These are phyloP conservation scores for Phytophthora sansomeana DNA, from an alignment of 352 stramenopile genomes.

Conservation along the genomic window DNA sequence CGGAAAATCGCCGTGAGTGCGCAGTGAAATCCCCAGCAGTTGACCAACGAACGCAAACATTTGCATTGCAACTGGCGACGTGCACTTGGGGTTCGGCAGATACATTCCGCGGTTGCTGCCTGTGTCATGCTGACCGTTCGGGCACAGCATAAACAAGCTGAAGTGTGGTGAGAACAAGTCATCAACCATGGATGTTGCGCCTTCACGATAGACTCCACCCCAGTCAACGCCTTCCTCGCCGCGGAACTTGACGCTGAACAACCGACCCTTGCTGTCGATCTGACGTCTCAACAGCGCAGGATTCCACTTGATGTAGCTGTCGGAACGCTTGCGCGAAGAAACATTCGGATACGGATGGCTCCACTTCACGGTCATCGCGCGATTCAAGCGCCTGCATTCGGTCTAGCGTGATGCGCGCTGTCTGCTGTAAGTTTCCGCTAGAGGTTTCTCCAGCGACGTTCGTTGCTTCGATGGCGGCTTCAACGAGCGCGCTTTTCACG, in stretches of 20 bases:
- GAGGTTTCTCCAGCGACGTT: slow-evolving; percentile 58
- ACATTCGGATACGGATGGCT: slow-evolving; percentile 90
- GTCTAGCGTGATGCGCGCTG: slow-evolving; percentile 86
- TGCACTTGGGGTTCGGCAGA: slow-evolving; percentile 89
- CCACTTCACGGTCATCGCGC: slow-evolving; percentile 86
- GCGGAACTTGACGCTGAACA: slow-evolving; percentile 92
- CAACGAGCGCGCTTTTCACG: slow-evolving; percentile 81
- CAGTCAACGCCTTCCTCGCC: slow-evolving; percentile 91
- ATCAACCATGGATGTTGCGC: slow-evolving; percentile 90
- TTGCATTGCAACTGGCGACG: slow-evolving; percentile 86
- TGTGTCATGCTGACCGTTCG: slow-evolving; percentile 89
- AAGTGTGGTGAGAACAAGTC: slow-evolving; percentile 90
- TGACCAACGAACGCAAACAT: slow-evolving; percentile 97
- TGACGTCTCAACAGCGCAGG: slow-evolving; percentile 85
- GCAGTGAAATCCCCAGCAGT: slow-evolving; percentile 94
- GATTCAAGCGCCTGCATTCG: slow-evolving; percentile 88
- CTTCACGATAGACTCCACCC: slow-evolving; percentile 90
- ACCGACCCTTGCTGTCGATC: slow-evolving; percentile 89
- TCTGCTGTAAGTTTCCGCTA: slow-evolving; percentile 64
- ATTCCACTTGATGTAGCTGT: slow-evolving; percentile 89
- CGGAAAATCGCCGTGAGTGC: slow-evolving; percentile 92
- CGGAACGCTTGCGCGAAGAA: slow-evolving; percentile 96
- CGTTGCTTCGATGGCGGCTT: slow-evolving; percentile 84
- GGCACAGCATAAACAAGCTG: slow-evolving; percentile 84
- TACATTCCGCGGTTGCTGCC: slow-evolving; percentile 90